A percentile compares a stretch with the other conserved stretches of the same genome.
Evolutionary conservation across 805 yeast genomes (phyloP).

Genomic region (Suhomyces tanzawaensis): DNA sequence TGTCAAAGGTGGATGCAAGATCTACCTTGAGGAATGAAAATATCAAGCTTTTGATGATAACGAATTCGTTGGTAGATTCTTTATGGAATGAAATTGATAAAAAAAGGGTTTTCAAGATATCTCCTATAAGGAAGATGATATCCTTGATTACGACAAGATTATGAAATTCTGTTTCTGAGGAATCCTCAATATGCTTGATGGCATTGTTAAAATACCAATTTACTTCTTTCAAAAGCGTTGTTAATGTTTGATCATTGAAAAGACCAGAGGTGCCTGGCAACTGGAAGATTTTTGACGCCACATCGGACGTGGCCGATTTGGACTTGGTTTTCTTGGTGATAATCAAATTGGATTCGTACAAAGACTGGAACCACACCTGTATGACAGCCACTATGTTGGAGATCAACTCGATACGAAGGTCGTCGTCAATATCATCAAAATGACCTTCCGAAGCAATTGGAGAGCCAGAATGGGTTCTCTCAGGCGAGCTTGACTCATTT

Average conservation of each 20-base stretch:
- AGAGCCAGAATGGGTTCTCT: too few species aligned
- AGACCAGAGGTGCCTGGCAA: conserved; percentile 15
- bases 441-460: not conserved
- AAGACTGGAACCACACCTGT: conserved; percentile 20
- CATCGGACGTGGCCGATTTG: conserved; percentile 9
- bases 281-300: conserved; percentile 17
- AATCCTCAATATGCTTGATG: conserved; percentile 13
- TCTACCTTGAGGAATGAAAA: conserved; percentile 23
- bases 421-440: conserved; percentile 20
- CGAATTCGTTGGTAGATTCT: conserved; percentile 14
- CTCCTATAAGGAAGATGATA: conserved; percentile 23
- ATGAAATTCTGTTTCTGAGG: conserved; percentile 8
- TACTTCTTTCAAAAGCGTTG: conserved; percentile 14
- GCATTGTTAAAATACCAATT: conserved; percentile 17
- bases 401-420: conserved; percentile 20
- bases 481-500: too few species aligned
- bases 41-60: conserved; percentile 22
- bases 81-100: conserved; percentile 14
- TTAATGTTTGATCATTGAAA: conserved; percentile 15
- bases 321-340: conserved; percentile 5
- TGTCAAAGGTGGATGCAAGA: conserved; percentile 18
- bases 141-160: conserved; percentile 24
- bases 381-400: conserved; percentile 22
- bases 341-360: conserved; percentile 10
- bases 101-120: conserved; percentile 22